Conservation (phyloP, 495 filamentous ascomycete genomes). For the Aspergillus cavernicola region DNA sequence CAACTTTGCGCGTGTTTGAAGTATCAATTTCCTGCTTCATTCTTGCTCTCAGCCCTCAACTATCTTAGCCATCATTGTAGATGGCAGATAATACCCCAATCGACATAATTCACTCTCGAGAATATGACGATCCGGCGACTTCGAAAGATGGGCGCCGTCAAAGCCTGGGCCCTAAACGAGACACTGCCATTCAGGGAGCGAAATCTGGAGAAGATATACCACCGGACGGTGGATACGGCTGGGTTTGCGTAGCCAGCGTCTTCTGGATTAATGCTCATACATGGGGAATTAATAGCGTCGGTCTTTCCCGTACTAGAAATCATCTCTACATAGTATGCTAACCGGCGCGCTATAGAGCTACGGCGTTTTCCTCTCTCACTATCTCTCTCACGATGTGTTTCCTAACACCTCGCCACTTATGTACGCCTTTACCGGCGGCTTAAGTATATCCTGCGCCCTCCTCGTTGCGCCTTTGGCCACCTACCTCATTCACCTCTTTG, state of each 20-base stretch:
- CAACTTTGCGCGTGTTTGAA: background rate
- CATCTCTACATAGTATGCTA: slow-evolving; percentile 3
- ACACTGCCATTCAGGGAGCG: slow-evolving; percentile 1
- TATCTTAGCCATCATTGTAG: background rate
- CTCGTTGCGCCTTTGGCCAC: slow-evolving; percentile 65
- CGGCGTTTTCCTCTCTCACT: slow-evolving; percentile 69
- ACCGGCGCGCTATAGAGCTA: slow-evolving; percentile 40
- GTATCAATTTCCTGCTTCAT: background rate
- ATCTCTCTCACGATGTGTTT: slow-evolving; percentile 57
- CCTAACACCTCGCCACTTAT: slow-evolving; percentile 54
- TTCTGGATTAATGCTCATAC: slow-evolving; percentile 55
- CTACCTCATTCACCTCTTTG: slow-evolving; percentile 47
- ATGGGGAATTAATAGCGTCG: slow-evolving; percentile 52
- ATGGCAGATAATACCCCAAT: slow-evolving; percentile 38
- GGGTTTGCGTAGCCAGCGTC: slow-evolving; percentile 48
- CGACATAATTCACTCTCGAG: slow-evolving; percentile 33
- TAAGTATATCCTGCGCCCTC: slow-evolving; percentile 63
- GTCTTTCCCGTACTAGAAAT: slow-evolving; percentile 15
- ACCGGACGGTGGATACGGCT: slow-evolving; percentile 54
- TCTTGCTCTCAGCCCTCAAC: background rate
- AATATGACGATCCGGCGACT: slow-evolving; percentile 18
- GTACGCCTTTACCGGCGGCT: slow-evolving; percentile 71
- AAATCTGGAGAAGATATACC: slow-evolving; percentile 37
- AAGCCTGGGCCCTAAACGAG: slow-evolving; percentile 11
- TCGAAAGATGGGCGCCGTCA: slow-evolving; percentile 1